Base-by-base conservation (phyloP, 305 asterid genomes). In the Fraxinus sp. region DNA sequence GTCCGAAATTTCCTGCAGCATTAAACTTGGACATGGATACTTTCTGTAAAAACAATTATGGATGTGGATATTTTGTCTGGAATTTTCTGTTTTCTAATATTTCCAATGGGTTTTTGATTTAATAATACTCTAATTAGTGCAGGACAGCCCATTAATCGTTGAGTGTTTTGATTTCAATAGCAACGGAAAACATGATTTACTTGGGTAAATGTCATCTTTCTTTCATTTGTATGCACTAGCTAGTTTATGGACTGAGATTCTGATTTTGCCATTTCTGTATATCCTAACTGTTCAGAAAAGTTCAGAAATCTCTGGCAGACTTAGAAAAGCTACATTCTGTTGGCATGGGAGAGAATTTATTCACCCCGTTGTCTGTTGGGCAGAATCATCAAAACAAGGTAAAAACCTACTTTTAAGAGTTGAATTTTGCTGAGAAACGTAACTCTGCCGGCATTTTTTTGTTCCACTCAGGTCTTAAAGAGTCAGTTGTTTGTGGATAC, bases 101-200 rank as follows among this genome's bases (percentile, higher is more conserved):
- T 55, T 46, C 55, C 75, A 75, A 5, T 68, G 26, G 84, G 41
- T 32, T 82, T 79, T 55, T 80, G 80, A 41, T 83, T 82, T 87
- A 79, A 86, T 55, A 78, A 41, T 75, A 35, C 89, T 86, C 66
- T 87, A 76, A 85, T 86, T 85, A 81, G 59, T 94, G 94, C 99
- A 96, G 99, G 99, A 93, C 89, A 94, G 91, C 91, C 98, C 97
- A 75, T 85, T 96, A 91, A 86, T 77, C 80, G 85, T 96, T 35
- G 99, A 96, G 92, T 96, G 99, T 85, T 96, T 90, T 81, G 90
- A 96, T 91, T 96, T 93, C 94, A 93, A 96, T 86, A 88, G 92
- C 87, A 93, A 93, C 3, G 99, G 99, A 83, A 94, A 88, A 73
- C 99, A 96, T 85, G 97, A 89, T 87, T 90, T 91, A 84, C 89